Evolutionary conservation across 2,329 filamentous ascomycete genomes (phyloP), one percentile per base, ranked within the genome.

Genomic region (Trematosphaeria pertusa): DNA sequence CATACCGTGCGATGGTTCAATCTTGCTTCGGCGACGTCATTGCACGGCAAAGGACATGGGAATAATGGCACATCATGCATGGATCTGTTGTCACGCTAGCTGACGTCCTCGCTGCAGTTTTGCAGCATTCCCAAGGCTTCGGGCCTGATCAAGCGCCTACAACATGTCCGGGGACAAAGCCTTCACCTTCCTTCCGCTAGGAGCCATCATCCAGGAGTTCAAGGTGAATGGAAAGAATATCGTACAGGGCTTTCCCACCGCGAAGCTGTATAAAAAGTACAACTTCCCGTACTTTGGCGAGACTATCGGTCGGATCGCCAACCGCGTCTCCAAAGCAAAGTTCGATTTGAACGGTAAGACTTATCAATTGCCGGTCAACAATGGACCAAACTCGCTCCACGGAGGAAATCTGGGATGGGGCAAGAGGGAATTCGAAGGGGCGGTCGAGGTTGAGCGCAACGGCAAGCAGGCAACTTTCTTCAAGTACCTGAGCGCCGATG

Each of bases 201-300:
- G 89, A 53, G 89, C 87, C 62, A 89, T 90, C 68, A 87, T 94
- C 68, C 86, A 97, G 70, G 83, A 88, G 65, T 87, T 97, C 77
- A 81, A 80, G 37, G 82, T 97, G 59, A 87, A 81, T 49, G 87
- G 85, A 54, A 77, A 83, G 68, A 94, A 97, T 76, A 94, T 99
- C 57, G 92, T 97, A 17, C 88, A 94, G 59, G 86, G 87, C 42
- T 97, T 97, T 75, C 83, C 88, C 14, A 85, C 81, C 11, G 82
- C 88, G 42, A 84, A 88, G 34, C 83, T 87, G 50, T 97, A 97
- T 76, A 81, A 81, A 56, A 75, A 83, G 59, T 55, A 92, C 78
- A 93, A 94, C 75, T 77, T 73, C 9, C 86, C 89, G 1, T 92
- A 86, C 78, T 97, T 96, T 68, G 93, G 94, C 55, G 92, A 93